Base-by-base conservation (phyloP, 176 grass and related monocot species). In the Oryza glumipatula region DNA sequence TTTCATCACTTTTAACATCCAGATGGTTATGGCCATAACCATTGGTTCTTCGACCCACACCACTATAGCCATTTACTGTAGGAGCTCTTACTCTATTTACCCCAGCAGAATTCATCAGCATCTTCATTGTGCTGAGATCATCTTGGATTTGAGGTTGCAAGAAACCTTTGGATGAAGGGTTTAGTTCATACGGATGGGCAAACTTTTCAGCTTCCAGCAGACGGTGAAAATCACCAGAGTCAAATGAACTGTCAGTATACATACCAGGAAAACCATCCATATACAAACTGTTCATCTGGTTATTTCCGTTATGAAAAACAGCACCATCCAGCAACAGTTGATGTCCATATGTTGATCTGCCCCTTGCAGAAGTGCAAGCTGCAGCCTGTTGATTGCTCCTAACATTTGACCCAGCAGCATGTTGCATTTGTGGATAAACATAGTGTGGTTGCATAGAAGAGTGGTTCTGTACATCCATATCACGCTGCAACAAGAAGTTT, bases 351-450 rank as follows among this genome's bases (percentile, higher is more conserved):
- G 58, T 11, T 11, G 68, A 80, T 77, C 63, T 30, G 5, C 54
- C 49, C 16, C 48, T 89, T 76, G 48, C 14, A 26, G 41, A 22
- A 56, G 32, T 0, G 41, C 1, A 69, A 72, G 66, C 26, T 58
- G 87, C 22, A 67, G 67, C 24, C 28, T 65, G 83, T 68, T 26
- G 74, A 76, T 87, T 82, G 65, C 48, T 92, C 43, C 76, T 81
- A 36, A 51, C 69, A 80, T 90, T 83, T 66, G 65, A 82, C 61
- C 67, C 68, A 56, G 87, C 74, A 77, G 72, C 11, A 73, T 76
- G 90, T 35, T 83, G 75, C 74, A 78, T 45, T 79, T 87, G 88
- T 78, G 80, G 74, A 60, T 82, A 88, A 44, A 52, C 52, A 83
- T 83, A 85, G 67, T 76, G 71, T 74, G 75, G 22, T 22, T 84